Evolutionary conservation across 2,329 filamentous ascomycete genomes (phyloP), one percentile per base, ranked within the genome.

Genomic region (Teratosphaeria viscida): DNA sequence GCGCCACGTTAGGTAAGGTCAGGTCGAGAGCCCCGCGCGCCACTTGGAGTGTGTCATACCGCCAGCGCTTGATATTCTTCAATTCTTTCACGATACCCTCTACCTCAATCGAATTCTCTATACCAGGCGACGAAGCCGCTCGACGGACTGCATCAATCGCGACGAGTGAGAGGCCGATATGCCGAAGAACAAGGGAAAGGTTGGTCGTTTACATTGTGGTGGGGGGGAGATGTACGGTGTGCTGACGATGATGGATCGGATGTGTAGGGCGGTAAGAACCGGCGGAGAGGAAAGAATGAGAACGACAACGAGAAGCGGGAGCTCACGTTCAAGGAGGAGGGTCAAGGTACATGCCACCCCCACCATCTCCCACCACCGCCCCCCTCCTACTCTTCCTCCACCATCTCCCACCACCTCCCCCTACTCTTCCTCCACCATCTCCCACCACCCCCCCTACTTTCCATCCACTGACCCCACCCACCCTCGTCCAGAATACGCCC

Each of bases 101-200:
- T 54, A 6, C 43, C 39, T 37, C 29, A 35, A 32, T 26, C 34
- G 27, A 55, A 58, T 56, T 55, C n/a, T 35, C 55, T 43, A 26
- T 5, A 47, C 52, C 52, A 67, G 64, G 65, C 66, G 58, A 68
- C 62, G 66, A 65, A 67, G 67, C 66, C 65, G 64, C 62, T 63
- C n/a, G 19, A 54, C 61, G 60, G 62, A 61, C 61, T 60, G 55
- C 56, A 58, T 59, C 10, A 29, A 56, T 58, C 61, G 61, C 54
- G 55, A 58, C 56, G 59, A 64, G 63, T 61, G 59, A 67, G 60
- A 16, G 59, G 65, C 69, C 77, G 86, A 78, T 64, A 96, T 96
- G 92, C 92, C 92, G 73, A 96, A 96, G 90, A 96, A 96, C 78
- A 96, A 96, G 87, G 92, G 92, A 92, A 96, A 96, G 81, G 91